Evolutionary conservation across 2,329 filamentous ascomycete genomes (phyloP), one percentile per base, ranked within the genome.

Genomic region (Alternaria metachromatica): DNA sequence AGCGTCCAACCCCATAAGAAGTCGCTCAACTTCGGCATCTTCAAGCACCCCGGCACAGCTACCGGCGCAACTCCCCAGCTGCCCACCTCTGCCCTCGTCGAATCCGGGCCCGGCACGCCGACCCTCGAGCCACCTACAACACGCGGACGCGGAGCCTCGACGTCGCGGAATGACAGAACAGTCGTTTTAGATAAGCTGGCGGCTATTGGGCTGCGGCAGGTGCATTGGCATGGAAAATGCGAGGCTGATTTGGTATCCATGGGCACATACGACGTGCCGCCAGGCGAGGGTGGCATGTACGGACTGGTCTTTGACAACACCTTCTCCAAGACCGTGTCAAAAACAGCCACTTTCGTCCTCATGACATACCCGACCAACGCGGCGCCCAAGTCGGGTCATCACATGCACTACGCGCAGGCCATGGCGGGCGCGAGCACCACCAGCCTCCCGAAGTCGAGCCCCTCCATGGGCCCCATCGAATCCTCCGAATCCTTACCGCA

Each of bases 221-320:
- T 91, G 23, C 84, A 86, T 55, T 99, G 96, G 96, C 86, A 92
- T 70, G 96, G 96, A 44, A 97, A 95, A 84, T 98, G 94, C 80
- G 95, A 98, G 81, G 94, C 96, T 41, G 95, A 98, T 83, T 95
- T 96, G 83, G 94, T 97, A 55, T 92, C 93, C 20, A 93, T 95
- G 80, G 96, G 95, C 30, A 96, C 90, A 20, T 93, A 93, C 78
- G 92, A 97, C 76, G 92, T 98, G 23, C 84, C 84, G 1, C 75
- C 84, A 8, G 89, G 89, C 33, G 89, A 96, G 67, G 92, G 90
- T 23, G 96, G 96, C 76, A 97, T 97, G 88, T 99, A 97, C 78
- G 96, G 94, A 60, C 85, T 99, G 65, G 93, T 98, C 30, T 97
- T 99, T 76, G 96, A 99, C 87, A 99, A 99, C 77, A 99, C 96